These are phyloP conservation scores for Fusarium avenaceum DNA, from an alignment of 2,329 filamentous ascomycete species.

Conservation along the genomic window DNA sequence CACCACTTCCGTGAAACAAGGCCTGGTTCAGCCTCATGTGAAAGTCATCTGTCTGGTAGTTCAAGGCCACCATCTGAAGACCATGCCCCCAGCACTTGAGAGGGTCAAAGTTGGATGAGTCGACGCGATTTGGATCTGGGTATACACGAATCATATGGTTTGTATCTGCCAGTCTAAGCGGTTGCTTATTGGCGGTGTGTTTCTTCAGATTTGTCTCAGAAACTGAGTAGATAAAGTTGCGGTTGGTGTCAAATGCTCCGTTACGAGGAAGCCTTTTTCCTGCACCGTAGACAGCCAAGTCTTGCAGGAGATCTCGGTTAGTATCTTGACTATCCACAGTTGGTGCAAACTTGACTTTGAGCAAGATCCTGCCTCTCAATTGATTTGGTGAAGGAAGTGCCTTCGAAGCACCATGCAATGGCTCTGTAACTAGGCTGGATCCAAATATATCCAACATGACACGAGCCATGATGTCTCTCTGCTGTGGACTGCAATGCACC, in stretches of 20 bases:
- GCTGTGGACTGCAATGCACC: constrained; percentile 12
- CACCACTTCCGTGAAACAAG: constrained; percentile 17
- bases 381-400: constrained; percentile 10
- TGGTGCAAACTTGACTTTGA: constrained; percentile 20
- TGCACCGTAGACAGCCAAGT: constrained; percentile 26
- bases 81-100: constrained; percentile 25
- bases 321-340: fast-evolving
- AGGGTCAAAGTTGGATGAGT: constrained; percentile 33
- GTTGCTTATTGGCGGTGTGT: neutral
- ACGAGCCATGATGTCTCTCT: constrained; percentile 17
- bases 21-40: constrained; percentile 19
- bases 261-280: constrained; percentile 8
- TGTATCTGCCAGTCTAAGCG: neutral
- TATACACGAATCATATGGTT: constrained; percentile 27
- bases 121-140: constrained; percentile 28
- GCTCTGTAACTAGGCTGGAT: neutral
- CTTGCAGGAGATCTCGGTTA: constrained; percentile 2
- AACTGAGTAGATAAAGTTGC: constrained; percentile 28
- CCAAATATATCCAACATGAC: constrained; percentile 24
- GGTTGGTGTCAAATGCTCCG: neutral
- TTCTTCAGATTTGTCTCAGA: constrained; percentile 21
- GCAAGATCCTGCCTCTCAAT: constrained; percentile 12
- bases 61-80: constrained; percentile 32
- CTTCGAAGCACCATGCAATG: fast-evolving
- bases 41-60: constrained; percentile 24